A percentile compares a stretch with the other conserved stretches of the same genome.
These are phyloP conservation scores for Phlebiopsis flavidoalba DNA, from an alignment of 768 basidiomycete genomes.

Conservation along the genomic window DNA sequence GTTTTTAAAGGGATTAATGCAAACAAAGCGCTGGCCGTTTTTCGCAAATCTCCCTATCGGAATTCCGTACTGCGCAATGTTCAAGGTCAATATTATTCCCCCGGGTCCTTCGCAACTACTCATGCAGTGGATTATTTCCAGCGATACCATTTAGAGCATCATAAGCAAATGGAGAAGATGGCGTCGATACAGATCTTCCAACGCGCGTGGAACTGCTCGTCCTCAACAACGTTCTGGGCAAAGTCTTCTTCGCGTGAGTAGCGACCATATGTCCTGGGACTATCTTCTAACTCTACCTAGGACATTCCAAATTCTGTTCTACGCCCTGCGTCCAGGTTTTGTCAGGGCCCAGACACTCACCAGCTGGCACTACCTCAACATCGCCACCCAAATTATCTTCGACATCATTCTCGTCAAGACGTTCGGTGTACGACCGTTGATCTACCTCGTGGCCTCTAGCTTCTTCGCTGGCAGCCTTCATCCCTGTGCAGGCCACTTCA, in stretches of 20 bases:
- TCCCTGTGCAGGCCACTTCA: slow-evolving; percentile 95
- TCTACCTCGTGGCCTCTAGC: slow-evolving; percentile 83
- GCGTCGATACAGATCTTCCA: slow-evolving; percentile 93
- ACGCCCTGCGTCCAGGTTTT: slow-evolving; percentile 92
- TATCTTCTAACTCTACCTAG: slow-evolving; percentile 33
- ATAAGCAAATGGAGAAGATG: slow-evolving; percentile 93
- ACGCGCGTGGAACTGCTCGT: slow-evolving; percentile 78
- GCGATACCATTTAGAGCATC: slow-evolving; percentile 95
- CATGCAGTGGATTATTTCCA: slow-evolving; percentile 20
- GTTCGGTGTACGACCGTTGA: slow-evolving; percentile 44
- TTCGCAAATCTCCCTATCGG: slow-evolving; percentile 93
- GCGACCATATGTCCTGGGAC: not conserved
- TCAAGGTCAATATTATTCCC: slow-evolving; percentile 58
- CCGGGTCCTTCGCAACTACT: not conserved
- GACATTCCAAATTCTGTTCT: slow-evolving; percentile 97
- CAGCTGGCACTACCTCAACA: slow-evolving; percentile 83
- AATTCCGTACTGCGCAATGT: slow-evolving; percentile 90
- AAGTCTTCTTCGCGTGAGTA: slow-evolving; percentile 94
- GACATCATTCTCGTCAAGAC: slow-evolving; percentile 60
- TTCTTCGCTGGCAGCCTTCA: slow-evolving; percentile 97
- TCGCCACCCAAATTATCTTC: slow-evolving; percentile 62
- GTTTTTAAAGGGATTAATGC: slow-evolving; percentile 64
- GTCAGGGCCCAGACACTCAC: slow-evolving; percentile 80
- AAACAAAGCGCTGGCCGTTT: slow-evolving; percentile 86
- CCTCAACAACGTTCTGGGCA: slow-evolving; percentile 94